Conservation (phyloP, 176 grass and related monocot species). For the Echinochloa phyllopogon region DNA sequence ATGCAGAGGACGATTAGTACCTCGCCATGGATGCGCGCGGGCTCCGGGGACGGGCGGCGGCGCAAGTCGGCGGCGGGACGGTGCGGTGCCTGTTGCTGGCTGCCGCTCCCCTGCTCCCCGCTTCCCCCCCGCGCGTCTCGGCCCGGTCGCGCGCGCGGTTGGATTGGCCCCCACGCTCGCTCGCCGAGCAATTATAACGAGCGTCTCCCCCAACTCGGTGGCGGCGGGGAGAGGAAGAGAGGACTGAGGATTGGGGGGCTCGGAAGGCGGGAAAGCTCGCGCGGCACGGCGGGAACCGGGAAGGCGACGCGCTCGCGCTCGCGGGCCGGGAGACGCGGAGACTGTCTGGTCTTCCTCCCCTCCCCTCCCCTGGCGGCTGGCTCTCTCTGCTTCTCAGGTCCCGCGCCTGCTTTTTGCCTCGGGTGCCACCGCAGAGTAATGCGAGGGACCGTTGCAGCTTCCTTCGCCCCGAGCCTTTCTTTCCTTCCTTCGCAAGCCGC, state of each 20-base stretch:
- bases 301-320: background rate
- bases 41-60: background rate
- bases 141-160: constrained; percentile 12
- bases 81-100: background rate
- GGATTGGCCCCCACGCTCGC: background rate
- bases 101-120: background rate
- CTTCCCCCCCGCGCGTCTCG: background rate
- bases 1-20: background rate
- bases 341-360: constrained; percentile 2
- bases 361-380: background rate
- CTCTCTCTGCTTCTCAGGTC: background rate
- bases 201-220: background rate
- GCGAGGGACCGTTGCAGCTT: constrained; percentile 28
- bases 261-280: constrained; percentile 37
- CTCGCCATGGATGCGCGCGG: constrained; percentile 22
- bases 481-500: constrained; percentile 48
- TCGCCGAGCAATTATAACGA: background rate
- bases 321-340: constrained; percentile 23
- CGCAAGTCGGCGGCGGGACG: background rate
- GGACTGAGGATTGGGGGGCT: background rate
- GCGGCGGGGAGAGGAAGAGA: background rate
- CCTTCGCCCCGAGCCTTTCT: background rate
- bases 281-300: constrained; percentile 18
- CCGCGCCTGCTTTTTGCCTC: constrained; percentile 24
- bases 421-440: constrained; percentile 27